Evolutionary conservation across 495 filamentous ascomycete species (phyloP).

Genomic region (Pseudevernia furfuracea): DNA sequence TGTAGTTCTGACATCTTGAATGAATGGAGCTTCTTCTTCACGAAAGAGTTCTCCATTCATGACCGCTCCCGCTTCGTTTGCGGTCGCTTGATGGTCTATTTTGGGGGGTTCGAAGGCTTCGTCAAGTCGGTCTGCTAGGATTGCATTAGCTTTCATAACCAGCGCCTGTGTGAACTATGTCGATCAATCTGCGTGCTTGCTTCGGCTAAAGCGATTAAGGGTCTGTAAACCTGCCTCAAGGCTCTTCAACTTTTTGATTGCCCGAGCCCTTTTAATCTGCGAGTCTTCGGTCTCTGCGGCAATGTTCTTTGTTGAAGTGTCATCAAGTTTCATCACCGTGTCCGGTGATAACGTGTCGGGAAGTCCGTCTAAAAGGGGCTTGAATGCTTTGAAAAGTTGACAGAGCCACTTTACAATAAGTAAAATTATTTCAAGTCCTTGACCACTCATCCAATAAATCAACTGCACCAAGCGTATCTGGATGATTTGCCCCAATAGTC

Average conservation of each 20-base stretch:
- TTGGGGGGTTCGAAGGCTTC: conserved; percentile 10
- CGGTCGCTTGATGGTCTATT: conserved; percentile 7
- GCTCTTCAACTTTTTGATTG: conserved; percentile 11
- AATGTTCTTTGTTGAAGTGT: conserved; percentile 12
- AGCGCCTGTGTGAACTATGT: neutral
- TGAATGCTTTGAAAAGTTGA: no score
- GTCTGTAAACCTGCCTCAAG: conserved; percentile 12
- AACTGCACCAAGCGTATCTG: no score
- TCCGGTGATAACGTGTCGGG: conserved; percentile 17
- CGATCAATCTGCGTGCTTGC: conserved; percentile 8
- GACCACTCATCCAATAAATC: no score
- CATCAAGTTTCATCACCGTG: conserved; percentile 16
- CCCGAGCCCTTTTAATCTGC: conserved; percentile 10
- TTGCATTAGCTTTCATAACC: conserved; percentile 3
- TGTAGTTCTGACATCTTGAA: conserved; percentile 5
- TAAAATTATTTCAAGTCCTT: no score
- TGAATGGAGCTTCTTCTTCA: conserved; percentile 5
- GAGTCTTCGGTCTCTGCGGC: conserved; percentile 18
- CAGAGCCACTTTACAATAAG: no score
- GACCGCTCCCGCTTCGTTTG: conserved; percentile 6
- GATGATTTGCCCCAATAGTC: no score
- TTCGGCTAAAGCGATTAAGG: conserved; percentile 15
- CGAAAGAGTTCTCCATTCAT: conserved; percentile 4
- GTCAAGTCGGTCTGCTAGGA: conserved; percentile 6
- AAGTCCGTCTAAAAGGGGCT: neutral